Conservation (phyloP, 2,329 filamentous ascomycete genomes). For the Xylariaceae sp. region DNA sequence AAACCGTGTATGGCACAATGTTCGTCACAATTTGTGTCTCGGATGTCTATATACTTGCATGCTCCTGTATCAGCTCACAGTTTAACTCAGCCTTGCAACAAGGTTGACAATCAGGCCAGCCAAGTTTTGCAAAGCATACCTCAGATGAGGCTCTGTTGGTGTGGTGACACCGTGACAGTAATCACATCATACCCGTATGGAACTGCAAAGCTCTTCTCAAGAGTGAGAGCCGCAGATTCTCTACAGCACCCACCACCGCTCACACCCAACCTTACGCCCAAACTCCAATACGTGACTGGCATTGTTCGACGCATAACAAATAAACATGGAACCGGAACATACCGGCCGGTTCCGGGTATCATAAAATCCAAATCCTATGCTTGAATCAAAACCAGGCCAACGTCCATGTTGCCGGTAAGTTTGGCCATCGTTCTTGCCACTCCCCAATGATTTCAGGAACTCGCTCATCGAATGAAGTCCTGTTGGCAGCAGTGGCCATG, state of each 20-base stretch:
- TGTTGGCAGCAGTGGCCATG: slow-evolving; percentile 57
- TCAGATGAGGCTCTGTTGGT: too few relatives aligned
- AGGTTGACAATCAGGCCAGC: too few relatives aligned
- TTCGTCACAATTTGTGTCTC: background rate
- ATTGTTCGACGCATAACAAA: background rate
- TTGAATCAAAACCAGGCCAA: slow-evolving; percentile 76
- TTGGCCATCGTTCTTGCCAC: slow-evolving; percentile 95
- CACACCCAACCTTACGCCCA: background rate
- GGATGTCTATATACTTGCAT: background rate
- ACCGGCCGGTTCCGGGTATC: slow-evolving; percentile 24
- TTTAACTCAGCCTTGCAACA: too few relatives aligned
- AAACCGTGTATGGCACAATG: background rate
- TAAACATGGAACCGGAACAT: slow-evolving; percentile 17
- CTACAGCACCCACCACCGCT: background rate
- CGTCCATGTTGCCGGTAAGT: slow-evolving; percentile 88
- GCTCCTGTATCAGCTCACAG: background rate
- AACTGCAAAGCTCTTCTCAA: too few relatives aligned
- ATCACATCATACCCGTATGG: too few relatives aligned
- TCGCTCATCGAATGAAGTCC: slow-evolving; percentile 80
- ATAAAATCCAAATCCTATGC: slow-evolving; percentile 18
- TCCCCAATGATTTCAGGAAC: slow-evolving; percentile 86
- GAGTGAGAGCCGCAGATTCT: background rate
- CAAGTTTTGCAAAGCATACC: too few relatives aligned
- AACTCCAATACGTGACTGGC: background rate
- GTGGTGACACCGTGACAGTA: too few relatives aligned